A percentile compares a stretch with the other conserved stretches of the same genome.
phyloP scores from a whole-genome alignment of 805 yeast genomes.

The Dipodascus geniculatus region DNA sequence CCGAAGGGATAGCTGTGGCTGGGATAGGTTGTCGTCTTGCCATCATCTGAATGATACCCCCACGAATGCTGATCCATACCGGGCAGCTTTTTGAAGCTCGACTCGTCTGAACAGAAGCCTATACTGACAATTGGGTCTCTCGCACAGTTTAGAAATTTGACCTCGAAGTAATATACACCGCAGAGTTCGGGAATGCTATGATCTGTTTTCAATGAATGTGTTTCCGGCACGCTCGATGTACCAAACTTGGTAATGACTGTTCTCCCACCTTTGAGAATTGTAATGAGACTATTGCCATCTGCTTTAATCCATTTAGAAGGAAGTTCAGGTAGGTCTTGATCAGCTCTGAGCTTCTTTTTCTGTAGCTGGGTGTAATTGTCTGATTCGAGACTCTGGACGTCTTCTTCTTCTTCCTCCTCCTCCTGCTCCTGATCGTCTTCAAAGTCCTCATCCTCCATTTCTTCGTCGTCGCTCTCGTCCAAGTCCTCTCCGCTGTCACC shows the following conservation, averaged over 20 bases:
- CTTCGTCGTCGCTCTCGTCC: background rate
- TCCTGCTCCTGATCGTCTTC: background rate
- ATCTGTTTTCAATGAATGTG: constrained; percentile 24
- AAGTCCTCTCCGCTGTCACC: background rate
- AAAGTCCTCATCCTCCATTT: background rate
- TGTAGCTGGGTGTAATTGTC: background rate
- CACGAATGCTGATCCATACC: constrained; percentile 38
- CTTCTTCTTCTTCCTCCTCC: background rate
- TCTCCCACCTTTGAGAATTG: background rate
- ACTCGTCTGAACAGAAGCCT: constrained; percentile 32
- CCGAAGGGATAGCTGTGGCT: constrained; percentile 32
- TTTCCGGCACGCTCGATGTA: constrained; percentile 6
- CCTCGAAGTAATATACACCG: constrained; percentile 42
- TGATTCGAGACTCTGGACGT: background rate
- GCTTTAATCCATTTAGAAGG: background rate
- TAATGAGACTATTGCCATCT: background rate
- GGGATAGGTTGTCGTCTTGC: constrained; percentile 30
- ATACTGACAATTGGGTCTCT: background rate
- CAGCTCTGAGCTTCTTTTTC: background rate
- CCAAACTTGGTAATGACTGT: constrained; percentile 1
- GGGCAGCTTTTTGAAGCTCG: constrained; percentile 29
- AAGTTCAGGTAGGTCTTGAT: background rate
- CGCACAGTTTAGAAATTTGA: constrained; percentile 22
- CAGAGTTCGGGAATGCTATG: constrained; percentile 28
- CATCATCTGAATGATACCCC: constrained; percentile 45